Evolutionary conservation across 495 filamentous ascomycete species (phyloP), one percentile per base, ranked within the genome.

Genomic region (Chaetomium fimeti): DNA sequence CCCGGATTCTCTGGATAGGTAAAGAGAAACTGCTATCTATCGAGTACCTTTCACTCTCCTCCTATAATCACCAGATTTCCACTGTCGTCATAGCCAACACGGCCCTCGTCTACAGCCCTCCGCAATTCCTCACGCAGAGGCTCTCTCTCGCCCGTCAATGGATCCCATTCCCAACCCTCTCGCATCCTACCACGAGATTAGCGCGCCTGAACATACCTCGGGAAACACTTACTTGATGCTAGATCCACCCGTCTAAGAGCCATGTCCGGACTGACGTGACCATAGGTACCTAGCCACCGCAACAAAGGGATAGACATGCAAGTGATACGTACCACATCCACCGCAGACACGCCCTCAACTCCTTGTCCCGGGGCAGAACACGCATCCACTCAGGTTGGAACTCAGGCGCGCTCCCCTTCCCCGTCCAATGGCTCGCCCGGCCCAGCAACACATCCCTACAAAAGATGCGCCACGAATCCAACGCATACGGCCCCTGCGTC

Each of bases 401-500:
- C 49, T 74, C 76, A 7, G 68, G 65, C 59, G 64, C 66, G 13
- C 62, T 60, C 32, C 74, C 75, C 8, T 76, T 70, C 5, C 88
- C 88, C 66, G 83, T 85, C 84, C 87, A 89, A 55, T 84, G 83
- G 2, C 73, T 68, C 9, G 86, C 86, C 24, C 84, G 62, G 0
- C 84, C 87, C 2, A 92, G 80, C 36, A 97, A 72, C 52, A 81
- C 81, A 74, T 98, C 93, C 1, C 93, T 83, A 69, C 91, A 96
- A 73, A 97, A 97, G 60, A 97, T 96, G 5, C 94, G 83, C 91
- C 92, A 98, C 64, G 88, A 91, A 74, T 98, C 93, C 43, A 96
- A 76, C 0, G 92, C 90, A 74, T 98, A 98, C 2, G 87, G 83
- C 2, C 94, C 93, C n/a, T 90, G 88, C 0, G 92, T 91, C 42